A percentile compares a stretch with the other conserved stretches of the same genome.
Conservation (phyloP, 2,329 filamentous ascomycete genomes). For the Achaetomium macrosporum region DNA sequence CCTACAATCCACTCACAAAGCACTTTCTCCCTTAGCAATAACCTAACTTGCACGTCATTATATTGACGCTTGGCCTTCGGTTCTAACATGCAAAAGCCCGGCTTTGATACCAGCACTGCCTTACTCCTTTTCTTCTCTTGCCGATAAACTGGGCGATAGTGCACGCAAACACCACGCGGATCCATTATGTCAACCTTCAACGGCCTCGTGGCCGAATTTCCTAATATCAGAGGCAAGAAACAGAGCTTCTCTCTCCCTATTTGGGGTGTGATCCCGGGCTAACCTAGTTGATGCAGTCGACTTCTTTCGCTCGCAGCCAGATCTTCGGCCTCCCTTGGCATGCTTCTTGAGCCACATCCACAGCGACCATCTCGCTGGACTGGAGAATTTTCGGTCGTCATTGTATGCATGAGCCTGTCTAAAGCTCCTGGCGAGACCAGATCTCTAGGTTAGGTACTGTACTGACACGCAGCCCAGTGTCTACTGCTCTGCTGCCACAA, state of each 20-base stretch:
- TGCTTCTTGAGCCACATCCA: slow-evolving; percentile 92
- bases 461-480: slow-evolving; percentile 42
- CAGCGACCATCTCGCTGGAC: slow-evolving; percentile 77
- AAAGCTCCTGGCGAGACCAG: neutral
- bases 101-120: no score
- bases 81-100: no score
- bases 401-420: slow-evolving; percentile 46
- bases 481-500: slow-evolving; percentile 82
- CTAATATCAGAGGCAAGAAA: slow-evolving; percentile 59
- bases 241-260: neutral
- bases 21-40: no score
- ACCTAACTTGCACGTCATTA: no score
- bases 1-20: no score
- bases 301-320: slow-evolving; percentile 61
- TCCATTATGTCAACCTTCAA: slow-evolving; percentile 69
- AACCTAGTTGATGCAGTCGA: slow-evolving; percentile 55
- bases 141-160: no score
- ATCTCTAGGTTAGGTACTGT: neutral
- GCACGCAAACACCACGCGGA: neutral
- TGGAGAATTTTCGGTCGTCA: slow-evolving; percentile 69
- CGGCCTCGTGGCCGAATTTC: slow-evolving; percentile 69
- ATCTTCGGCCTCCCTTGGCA: slow-evolving; percentile 59
- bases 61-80: no score
- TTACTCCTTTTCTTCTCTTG: no score
- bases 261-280: neutral